Evolutionary conservation across 164 flowering plant species (phyloP), one percentile per base, ranked within the genome.

Genomic region (Magnolia changhungtana): DNA sequence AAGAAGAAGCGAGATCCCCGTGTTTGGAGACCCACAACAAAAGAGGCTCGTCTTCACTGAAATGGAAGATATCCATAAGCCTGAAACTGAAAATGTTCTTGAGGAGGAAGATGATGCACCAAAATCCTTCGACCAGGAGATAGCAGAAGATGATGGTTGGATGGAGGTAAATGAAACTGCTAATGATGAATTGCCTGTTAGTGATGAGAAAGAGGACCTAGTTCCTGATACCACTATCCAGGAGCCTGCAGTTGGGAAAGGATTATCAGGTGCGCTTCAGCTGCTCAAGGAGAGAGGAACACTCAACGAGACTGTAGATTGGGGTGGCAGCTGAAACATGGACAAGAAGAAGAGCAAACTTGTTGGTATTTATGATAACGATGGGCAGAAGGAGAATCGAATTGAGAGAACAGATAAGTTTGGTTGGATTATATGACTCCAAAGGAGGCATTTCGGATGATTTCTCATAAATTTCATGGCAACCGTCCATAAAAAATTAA

Each of bases 301-400:
- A n/a, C 95, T 96, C n/a, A 94, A 92, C 81, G 99, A 96, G 83
- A 86, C 76, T 77, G 71, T 91, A 77, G 97, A 92, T 68, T 96
- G 97, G 98, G 98, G 99, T 78, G 99, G 99, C 68, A 83, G n/a
- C n/a, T n/a, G 99, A 81, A 96, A 94, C 83, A 96, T 92, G 97
- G 99, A 96, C 84, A 96, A 94, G 87, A 96, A 94, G 81, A 96
- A 91, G 79, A 92, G 99, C 89, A 96, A 96, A 80, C 95, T 96
- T 77, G 92, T 90, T 71, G 99, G 99, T 59, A 87, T 96, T 37
- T 64, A 81, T 63, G 94, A 90, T n/a, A 81, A 83, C 69, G 89
- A 88, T 64, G 91, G 82, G 58, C 0, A 79, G 9, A 92, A 90
- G 82, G 97, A 95, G 77, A 91, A 91, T 76, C 89, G 81, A 52